These are phyloP conservation scores for Aphanomyces astaci DNA, from an alignment of 352 stramenopile species.

Conservation along the genomic window DNA sequence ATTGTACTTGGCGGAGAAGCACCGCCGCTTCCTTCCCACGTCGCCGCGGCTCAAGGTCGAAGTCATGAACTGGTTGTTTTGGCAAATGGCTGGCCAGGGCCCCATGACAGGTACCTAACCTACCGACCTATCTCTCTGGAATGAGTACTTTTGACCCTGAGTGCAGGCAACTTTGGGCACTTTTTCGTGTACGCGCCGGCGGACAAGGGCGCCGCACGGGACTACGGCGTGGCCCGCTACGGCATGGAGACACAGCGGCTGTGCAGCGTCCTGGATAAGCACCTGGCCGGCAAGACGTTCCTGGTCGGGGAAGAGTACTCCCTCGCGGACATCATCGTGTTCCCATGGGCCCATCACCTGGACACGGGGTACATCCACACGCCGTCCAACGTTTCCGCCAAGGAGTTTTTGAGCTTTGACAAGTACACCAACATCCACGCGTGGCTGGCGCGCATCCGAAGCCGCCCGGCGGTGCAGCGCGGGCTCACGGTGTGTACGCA, in stretches of 20 bases:
- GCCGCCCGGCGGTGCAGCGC: slow-evolving; percentile 23
- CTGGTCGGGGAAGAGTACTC: slow-evolving; percentile 56
- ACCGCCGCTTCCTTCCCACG: slow-evolving; percentile 37
- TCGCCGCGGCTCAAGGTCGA: slow-evolving; percentile 33
- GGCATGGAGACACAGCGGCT: slow-evolving; percentile 58
- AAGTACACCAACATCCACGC: slow-evolving; percentile 25
- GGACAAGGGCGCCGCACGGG: slow-evolving; percentile 33
- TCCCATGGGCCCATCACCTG: slow-evolving; percentile 46
- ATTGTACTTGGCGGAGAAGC: slow-evolving; percentile 63
- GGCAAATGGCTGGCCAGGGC: slow-evolving; percentile 38
- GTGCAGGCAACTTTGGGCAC: slow-evolving; percentile 40
- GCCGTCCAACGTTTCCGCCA: slow-evolving; percentile 11
- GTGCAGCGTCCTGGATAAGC: slow-evolving; percentile 56
- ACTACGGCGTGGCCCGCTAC: slow-evolving; percentile 36
- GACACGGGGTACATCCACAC: slow-evolving; percentile 24
- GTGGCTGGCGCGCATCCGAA: slow-evolving; percentile 21
- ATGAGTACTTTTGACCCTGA: slow-evolving; percentile 28
- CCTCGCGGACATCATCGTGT: slow-evolving; percentile 64
- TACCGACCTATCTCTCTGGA: background rate
- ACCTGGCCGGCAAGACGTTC: slow-evolving; percentile 42
- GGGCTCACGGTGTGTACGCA: slow-evolving; percentile 22
- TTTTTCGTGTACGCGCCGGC: slow-evolving; percentile 49
- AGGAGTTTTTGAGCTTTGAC: slow-evolving; percentile 24
- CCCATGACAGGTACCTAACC: slow-evolving; percentile 30
- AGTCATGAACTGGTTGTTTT: slow-evolving; percentile 71